These are phyloP conservation scores for Cyclotella kingstonii DNA, from an alignment of 108 stramenopile genomes.

Conservation along the genomic window DNA sequence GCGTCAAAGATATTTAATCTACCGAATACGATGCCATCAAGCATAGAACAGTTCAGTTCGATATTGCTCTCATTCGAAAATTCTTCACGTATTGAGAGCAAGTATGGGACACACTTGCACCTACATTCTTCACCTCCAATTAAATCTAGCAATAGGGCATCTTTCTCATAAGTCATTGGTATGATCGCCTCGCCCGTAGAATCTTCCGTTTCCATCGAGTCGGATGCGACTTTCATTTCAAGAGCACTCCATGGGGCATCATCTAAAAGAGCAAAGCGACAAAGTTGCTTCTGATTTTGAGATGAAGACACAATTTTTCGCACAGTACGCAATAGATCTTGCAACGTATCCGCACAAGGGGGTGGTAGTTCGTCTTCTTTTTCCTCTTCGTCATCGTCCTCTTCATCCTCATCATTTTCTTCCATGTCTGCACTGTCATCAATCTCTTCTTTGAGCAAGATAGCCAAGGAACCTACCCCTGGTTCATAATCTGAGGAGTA, in stretches of 20 bases:
- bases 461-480: slow-evolving; percentile 51
- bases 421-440: slow-evolving; percentile 50
- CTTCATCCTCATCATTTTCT: slow-evolving; percentile 57
- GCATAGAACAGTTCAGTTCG: slow-evolving; percentile 23
- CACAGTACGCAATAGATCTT: slow-evolving; percentile 68
- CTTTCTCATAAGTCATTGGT: slow-evolving; percentile 41
- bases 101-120: slow-evolving; percentile 48
- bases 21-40: slow-evolving; percentile 70
- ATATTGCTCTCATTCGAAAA: slow-evolving; percentile 8
- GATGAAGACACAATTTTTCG: slow-evolving; percentile 23
- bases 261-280: slow-evolving; percentile 53
- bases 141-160: slow-evolving; percentile 47
- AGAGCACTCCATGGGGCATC: slow-evolving; percentile 79
- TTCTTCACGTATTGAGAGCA: slow-evolving; percentile 42
- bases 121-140: slow-evolving; percentile 35
- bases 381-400: slow-evolving; percentile 60
- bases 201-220: slow-evolving; percentile 11
- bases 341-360: slow-evolving; percentile 72
- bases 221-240: slow-evolving; percentile 15
- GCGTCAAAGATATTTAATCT: slow-evolving; percentile 85
- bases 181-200: slow-evolving; percentile 1
- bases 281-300: slow-evolving; percentile 10
- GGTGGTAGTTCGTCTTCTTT: slow-evolving; percentile 53
- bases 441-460: slow-evolving; percentile 62
- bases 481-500: slow-evolving; percentile 71